These are phyloP conservation scores for Lophiostoma macrostomum DNA, from an alignment of 495 filamentous ascomycete genomes.

Conservation along the genomic window DNA sequence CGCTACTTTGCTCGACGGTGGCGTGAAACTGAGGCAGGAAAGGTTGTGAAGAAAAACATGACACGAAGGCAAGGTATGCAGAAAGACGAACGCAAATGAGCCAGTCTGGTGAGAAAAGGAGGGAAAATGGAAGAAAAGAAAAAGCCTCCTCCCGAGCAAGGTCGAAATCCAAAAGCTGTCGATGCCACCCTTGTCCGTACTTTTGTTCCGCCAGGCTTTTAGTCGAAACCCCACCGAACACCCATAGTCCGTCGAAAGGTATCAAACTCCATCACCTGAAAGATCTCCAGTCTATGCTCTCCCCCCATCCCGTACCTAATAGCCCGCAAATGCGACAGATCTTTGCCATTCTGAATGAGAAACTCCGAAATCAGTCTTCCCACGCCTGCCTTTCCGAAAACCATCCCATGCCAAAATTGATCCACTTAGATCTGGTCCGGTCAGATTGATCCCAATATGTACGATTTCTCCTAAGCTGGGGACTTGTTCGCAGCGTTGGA, in stretches of 20 bases:
- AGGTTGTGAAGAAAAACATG: slow-evolving; percentile 3
- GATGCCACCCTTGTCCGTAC: slow-evolving; percentile 15
- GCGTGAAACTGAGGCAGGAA: too few relatives aligned
- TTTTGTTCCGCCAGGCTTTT: slow-evolving; percentile 26
- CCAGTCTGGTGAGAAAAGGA: slow-evolving; percentile 7
- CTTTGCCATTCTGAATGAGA: slow-evolving; percentile 27
- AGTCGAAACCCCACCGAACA: slow-evolving; percentile 15
- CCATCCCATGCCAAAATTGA: slow-evolving; percentile 22
- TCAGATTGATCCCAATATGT: slow-evolving; percentile 21
- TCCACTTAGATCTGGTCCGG: slow-evolving; percentile 2
- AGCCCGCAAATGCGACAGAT: slow-evolving; percentile 25
- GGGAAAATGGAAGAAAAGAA: slow-evolving; percentile 3
- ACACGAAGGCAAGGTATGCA: slow-evolving; percentile 9
- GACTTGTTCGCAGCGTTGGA: slow-evolving; percentile 70
- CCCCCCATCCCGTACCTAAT: slow-evolving; percentile 14
- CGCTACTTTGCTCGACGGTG: slow-evolving; percentile 4
- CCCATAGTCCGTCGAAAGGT: slow-evolving; percentile 21
- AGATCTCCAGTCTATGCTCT: slow-evolving; percentile 27
- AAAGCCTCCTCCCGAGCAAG: slow-evolving; percentile 7
- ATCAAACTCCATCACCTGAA: slow-evolving; percentile 25
- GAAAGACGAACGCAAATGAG: slow-evolving; percentile 2
- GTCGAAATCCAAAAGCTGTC: slow-evolving; percentile 8
- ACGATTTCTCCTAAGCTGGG: slow-evolving; percentile 50
- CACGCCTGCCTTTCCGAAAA: slow-evolving; percentile 15
- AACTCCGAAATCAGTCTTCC: slow-evolving; percentile 19